phyloP scores from a whole-genome alignment of 192 early-diverging fungal genomes.

The Coemansia furcata region DNA sequence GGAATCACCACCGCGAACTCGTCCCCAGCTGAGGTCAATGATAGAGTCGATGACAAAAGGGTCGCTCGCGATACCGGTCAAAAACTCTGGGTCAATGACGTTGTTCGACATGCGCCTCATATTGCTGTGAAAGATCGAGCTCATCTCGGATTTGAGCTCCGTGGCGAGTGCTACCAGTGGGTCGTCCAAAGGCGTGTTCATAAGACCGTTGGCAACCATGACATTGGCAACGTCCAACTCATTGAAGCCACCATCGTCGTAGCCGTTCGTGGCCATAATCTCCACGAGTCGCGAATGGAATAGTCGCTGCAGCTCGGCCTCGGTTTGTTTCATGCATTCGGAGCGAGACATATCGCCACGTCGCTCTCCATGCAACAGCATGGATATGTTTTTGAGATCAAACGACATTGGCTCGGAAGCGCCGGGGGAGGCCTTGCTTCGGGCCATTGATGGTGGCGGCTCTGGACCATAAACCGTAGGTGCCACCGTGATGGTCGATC shows the following conservation, averaged over 20 bases:
- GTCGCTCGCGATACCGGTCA: slow-evolving; percentile 27
- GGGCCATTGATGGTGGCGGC: slow-evolving; percentile 46
- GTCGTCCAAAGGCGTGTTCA: slow-evolving; percentile 30
- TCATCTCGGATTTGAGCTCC: slow-evolving; percentile 36
- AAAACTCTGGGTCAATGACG: slow-evolving; percentile 20
- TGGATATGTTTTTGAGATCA: slow-evolving; percentile 13
- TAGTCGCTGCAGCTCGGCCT: slow-evolving; percentile 31
- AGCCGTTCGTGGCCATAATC: slow-evolving; percentile 41
- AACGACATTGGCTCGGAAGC: background rate
- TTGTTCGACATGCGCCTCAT: slow-evolving; percentile 24
- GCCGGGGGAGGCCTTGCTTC: slow-evolving; percentile 12
- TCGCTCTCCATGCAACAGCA: slow-evolving; percentile 9
- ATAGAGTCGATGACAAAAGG: slow-evolving; percentile 17
- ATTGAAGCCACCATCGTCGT: slow-evolving; percentile 16
- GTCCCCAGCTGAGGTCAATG: slow-evolving; percentile 13
- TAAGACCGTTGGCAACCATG: slow-evolving; percentile 34
- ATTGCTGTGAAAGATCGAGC: slow-evolving; percentile 27
- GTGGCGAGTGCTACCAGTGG: slow-evolving; percentile 33
- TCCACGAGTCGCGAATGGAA: slow-evolving; percentile 27
- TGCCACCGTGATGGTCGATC: background rate
- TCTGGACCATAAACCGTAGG: slow-evolving; percentile 41
- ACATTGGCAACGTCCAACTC: slow-evolving; percentile 28
- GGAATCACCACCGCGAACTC: background rate
- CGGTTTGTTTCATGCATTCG: slow-evolving; percentile 27
- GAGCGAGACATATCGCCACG: slow-evolving; percentile 12